Evolutionary conservation across 2,329 filamentous ascomycete species (phyloP), one percentile per base, ranked within the genome.

Genomic region (Didymella pinodella): DNA sequence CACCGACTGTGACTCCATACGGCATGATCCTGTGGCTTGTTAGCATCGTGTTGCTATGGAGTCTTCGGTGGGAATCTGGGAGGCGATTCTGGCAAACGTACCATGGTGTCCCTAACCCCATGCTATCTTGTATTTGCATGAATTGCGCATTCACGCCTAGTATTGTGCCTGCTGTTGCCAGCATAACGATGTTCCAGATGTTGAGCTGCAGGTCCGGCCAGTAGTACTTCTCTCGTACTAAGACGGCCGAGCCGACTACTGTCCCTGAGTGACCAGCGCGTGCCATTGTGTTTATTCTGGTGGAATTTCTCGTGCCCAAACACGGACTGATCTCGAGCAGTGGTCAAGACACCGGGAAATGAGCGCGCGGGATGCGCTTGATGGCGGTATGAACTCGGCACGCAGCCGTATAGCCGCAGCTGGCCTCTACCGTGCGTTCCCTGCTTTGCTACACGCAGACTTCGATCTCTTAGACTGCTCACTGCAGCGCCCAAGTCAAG

Each of bases 191-290:
- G 52, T 86, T 84, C 86, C 86, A 89, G 68, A 87, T 75, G 68
- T 88, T 88, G 64, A 89, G 81, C 68, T 88, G 86, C 48, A 85
- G 79, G 73, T 88, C 86, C 2, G 86, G 86, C 86, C 86, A 89
- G 77, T 83, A 84, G 78, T 88, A 88, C 67, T 82, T 81, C 64
- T 82, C 75, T 29, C 80, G 78, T 36, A 82, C 78, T 46, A 82
- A 75, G 20, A 81, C 76, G 45, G 74, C 77, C 12, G 72, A 74
- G 44, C 72, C 71, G 45, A 78, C 74, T 2, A 77, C 68, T 47
- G 75, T 77, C 49, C 62, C 67, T 49, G 68, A 69, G 51, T 71
- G 67, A 34, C 68, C 68, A 63, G 61, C 63, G 57, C 76, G 75
- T 54, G 76, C 76, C 76, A 78, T 78, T 56, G 56, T 65, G 56